Evolutionary conservation across 306 rosid species (phyloP).

Genomic region (Hylodesmum podocarpum): DNA sequence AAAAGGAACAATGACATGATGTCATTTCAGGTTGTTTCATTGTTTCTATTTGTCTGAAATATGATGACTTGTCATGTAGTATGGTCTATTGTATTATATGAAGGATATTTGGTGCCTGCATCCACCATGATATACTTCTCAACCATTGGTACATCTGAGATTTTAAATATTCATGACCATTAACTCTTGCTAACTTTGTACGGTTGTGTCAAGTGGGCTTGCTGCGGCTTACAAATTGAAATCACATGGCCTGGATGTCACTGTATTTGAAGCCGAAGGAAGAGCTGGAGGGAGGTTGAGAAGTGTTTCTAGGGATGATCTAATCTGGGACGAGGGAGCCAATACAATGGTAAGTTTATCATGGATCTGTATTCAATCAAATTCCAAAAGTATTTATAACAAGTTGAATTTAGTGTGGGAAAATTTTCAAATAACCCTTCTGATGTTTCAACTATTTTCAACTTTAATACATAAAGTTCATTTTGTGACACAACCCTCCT

Average conservation of each 20-base stretch:
- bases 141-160: not conserved
- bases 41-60: conserved; percentile 7
- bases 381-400: not conserved
- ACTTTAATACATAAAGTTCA: not conserved
- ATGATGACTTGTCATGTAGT: conserved; percentile 25
- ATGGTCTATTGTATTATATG: not conserved
- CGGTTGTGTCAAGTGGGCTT: conserved; percentile 66
- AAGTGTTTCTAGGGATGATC: conserved; percentile 70
- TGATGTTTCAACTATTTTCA: not conserved
- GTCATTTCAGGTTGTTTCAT: conserved; percentile 17
- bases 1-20: conserved; percentile 12
- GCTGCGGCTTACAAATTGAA: conserved; percentile 93
- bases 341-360: conserved; percentile 77
- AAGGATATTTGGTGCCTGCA: not conserved
- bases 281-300: conserved; percentile 91
- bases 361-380: not conserved
- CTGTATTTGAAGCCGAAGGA: conserved; percentile 78
- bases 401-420: conserved; percentile 18
- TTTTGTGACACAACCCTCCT: not conserved
- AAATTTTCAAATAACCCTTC: not conserved
- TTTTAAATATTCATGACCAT: conserved; percentile 12
- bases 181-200: conserved; percentile 24
- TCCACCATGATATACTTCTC: not conserved
- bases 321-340: conserved; percentile 95
- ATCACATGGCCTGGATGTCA: conserved; percentile 72